Conservation (phyloP, 257 asterid genomes). For the Nicotiana sylvestris region DNA sequence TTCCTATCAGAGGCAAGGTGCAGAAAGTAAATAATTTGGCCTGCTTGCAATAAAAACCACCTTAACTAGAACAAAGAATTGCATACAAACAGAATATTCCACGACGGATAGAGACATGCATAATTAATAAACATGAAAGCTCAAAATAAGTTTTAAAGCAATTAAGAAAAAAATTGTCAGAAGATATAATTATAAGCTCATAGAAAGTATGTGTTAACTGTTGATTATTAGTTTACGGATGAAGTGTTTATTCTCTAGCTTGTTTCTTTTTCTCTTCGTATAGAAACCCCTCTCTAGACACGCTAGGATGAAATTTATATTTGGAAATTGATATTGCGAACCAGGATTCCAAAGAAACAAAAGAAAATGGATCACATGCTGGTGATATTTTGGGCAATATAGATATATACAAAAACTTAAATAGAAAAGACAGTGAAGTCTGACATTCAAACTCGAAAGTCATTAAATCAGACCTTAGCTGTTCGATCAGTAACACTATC, state of each 20-base stretch:
- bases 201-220: not conserved
- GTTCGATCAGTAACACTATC: constrained; percentile 50
- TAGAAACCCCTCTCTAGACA: not conserved
- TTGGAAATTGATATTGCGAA: not conserved
- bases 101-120: not conserved
- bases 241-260: not conserved
- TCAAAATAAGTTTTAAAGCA: not conserved
- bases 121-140: not conserved
- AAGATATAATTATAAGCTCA: not conserved
- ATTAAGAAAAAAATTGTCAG: not conserved
- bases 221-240: not conserved
- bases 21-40: not conserved
- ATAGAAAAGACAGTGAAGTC: not conserved
- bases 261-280: not conserved
- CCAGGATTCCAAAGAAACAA: not conserved
- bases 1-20: constrained; percentile 36
- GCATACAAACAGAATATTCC: not conserved
- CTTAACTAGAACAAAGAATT: not conserved
- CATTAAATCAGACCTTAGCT: constrained; percentile 35
- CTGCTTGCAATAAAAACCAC: not conserved
- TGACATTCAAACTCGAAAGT: not conserved
- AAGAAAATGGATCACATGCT: not conserved
- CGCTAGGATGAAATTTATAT: not conserved
- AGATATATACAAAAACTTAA: not conserved
- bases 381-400: not conserved